Conservation (phyloP, 805 yeast genomes). For the Brettanomyces custersianus region DNA sequence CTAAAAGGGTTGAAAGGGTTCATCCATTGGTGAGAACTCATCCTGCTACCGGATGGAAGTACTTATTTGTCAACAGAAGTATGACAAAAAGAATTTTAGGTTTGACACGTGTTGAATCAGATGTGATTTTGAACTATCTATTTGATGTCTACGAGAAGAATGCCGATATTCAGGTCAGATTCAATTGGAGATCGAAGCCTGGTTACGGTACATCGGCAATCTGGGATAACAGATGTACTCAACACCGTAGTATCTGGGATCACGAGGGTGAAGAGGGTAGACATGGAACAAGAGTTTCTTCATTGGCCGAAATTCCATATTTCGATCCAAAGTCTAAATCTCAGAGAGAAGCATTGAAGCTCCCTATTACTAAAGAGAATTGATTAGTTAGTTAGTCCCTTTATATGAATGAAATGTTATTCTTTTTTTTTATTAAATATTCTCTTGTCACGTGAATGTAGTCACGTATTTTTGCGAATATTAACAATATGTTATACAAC, state of each 20-base stretch:
- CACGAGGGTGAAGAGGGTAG: slow-evolving; percentile 31
- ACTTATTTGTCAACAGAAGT: slow-evolving; percentile 42
- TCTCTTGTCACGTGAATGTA: too few species aligned
- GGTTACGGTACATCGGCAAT: slow-evolving; percentile 38
- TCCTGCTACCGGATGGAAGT: slow-evolving; percentile 58
- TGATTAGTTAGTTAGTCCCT: slow-evolving; percentile 14
- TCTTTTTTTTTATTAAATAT: too few species aligned
- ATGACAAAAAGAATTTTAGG: slow-evolving; percentile 46
- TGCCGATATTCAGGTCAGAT: slow-evolving; percentile 48
- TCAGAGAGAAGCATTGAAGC: slow-evolving; percentile 42
- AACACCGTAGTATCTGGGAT: slow-evolving; percentile 37
- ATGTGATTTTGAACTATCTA: slow-evolving; percentile 35
- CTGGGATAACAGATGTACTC: slow-evolving; percentile 42
- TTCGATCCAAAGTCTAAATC: slow-evolving; percentile 41
- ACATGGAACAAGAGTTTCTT: slow-evolving; percentile 46
- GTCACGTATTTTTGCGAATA: too few species aligned
- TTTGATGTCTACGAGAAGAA: slow-evolving; percentile 39
- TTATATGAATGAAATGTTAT: too few species aligned
- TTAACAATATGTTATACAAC: too few species aligned
- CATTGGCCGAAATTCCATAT: slow-evolving; percentile 46
- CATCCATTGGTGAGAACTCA: slow-evolving; percentile 59
- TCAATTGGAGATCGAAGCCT: slow-evolving; percentile 34
- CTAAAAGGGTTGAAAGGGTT: slow-evolving; percentile 39
- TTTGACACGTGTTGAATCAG: slow-evolving; percentile 41
- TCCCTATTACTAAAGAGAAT: slow-evolving; percentile 10